phyloP scores from a whole-genome alignment of 225 moss, liverwort and hornwort genomes.

The Polytrichum commune region DNA sequence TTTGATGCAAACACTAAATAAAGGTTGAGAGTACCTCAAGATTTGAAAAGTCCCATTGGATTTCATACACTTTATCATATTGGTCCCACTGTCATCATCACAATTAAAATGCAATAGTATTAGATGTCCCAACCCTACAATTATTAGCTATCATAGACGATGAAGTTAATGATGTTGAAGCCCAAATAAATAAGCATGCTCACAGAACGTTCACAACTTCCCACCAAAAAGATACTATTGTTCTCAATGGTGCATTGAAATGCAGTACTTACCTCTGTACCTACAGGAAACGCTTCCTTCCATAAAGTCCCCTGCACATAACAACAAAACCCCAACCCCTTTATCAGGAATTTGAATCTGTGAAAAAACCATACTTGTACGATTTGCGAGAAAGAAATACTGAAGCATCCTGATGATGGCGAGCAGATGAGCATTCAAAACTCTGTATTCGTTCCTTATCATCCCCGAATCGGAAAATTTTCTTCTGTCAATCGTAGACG shows the following conservation, averaged over 20 bases:
- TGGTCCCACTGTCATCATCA: constrained; percentile 73
- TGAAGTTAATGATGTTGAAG: too few relatives aligned
- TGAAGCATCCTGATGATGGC: background rate
- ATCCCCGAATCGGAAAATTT: too few relatives aligned
- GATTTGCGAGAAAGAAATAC: background rate
- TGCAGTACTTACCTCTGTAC: constrained; percentile 56
- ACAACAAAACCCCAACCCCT: background rate
- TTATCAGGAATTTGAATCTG: too few relatives aligned
- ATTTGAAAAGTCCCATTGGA: constrained; percentile 78
- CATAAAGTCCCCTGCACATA: constrained; percentile 64
- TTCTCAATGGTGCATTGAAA: background rate
- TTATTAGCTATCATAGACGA: too few relatives aligned
- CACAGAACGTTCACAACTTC: too few relatives aligned
- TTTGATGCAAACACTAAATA: too few relatives aligned
- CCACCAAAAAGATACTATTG: too few relatives aligned
- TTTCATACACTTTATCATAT: constrained; percentile 88
- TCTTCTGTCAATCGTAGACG: too few relatives aligned
- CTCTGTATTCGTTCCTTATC: too few relatives aligned
- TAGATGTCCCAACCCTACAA: background rate
- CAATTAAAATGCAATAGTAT: background rate
- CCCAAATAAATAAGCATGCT: too few relatives aligned
- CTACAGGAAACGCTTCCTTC: constrained; percentile 98
- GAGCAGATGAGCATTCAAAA: background rate
- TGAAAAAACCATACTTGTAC: too few relatives aligned
- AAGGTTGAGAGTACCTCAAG: constrained; percentile 46